Conservation (phyloP, 768 basidiomycete species). For the Boletus tylopilopsis region DNA sequence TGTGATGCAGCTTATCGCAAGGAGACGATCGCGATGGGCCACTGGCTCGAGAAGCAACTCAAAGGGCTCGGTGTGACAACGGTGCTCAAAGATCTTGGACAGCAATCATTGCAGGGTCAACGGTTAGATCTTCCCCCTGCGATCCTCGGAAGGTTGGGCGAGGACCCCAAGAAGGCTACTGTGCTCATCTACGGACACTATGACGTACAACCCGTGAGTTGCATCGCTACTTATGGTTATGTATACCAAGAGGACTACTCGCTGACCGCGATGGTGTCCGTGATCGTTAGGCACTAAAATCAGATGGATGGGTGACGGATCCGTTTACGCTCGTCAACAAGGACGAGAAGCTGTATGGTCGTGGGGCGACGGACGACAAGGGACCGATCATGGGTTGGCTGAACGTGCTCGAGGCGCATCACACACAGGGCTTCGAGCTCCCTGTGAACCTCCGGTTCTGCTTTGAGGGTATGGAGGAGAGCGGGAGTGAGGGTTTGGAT, state of each 20-base stretch:
- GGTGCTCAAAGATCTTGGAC: constrained; percentile 70
- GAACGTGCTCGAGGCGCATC: constrained; percentile 84
- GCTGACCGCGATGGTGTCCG: too few species aligned
- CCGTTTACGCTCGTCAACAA: constrained; percentile 69
- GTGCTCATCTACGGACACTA: constrained; percentile 93
- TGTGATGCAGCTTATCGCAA: constrained; percentile 66
- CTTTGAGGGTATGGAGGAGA: constrained; percentile 99
- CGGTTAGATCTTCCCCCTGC: constrained; percentile 75
- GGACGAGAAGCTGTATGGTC: constrained; percentile 68
- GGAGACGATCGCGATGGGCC: constrained; percentile 83
- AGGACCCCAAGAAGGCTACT: constrained; percentile 88
- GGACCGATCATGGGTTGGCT: constrained; percentile 88
- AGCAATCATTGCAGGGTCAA: constrained; percentile 68
- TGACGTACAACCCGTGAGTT: constrained; percentile 84
- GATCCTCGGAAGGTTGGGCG: constrained; percentile 77
- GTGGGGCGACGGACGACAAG: constrained; percentile 93
- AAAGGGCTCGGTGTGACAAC: constrained; percentile 77
- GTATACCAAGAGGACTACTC: neutral
- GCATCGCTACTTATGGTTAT: neutral
- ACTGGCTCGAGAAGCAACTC: constrained; percentile 75
- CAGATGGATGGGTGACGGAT: constrained; percentile 86
- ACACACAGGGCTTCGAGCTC: constrained; percentile 57
- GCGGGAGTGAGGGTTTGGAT: constrained; percentile 86
- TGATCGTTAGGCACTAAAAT: constrained; percentile 32
- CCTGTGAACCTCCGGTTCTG: constrained; percentile 90